Evolutionary conservation across 495 filamentous ascomycete species (phyloP), one percentile per base, ranked within the genome.

Genomic region (Patellaria atrata): DNA sequence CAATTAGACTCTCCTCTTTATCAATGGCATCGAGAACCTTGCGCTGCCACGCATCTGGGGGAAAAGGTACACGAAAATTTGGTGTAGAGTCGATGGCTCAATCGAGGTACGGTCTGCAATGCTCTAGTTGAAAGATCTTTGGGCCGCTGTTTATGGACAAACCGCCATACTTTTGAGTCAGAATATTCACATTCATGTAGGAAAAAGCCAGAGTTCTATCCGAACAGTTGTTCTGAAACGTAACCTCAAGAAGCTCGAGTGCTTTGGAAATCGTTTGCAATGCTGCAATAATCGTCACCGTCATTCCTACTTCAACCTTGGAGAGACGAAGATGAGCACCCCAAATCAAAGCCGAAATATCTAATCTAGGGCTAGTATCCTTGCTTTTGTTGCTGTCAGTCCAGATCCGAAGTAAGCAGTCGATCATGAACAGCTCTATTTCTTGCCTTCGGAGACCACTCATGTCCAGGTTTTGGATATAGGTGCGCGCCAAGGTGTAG

Each of bases 41-140:
- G 27, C 74, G 58, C 54, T 86, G 80, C 80, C 80, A 86, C 2
- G 59, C 64, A 58, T 86, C 80, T 3, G 80, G 80, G 7, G 74
- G 53, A 44, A 86, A 86, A 1, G 59, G 62, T 9, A 77, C 75
- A 26, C 80, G 68, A 13, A 60, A 34, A 54, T 86, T 80, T 2
- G 71, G 64, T 15, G 55, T 53, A 0, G 78, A 75, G 47, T 78
- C 78, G 37, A 83, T 72, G 38, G 63, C 69, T 10, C 80, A 65
- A 40, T 85, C 79, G 54, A 86, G 63, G 41, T 75, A 84, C 0
- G 73, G 79, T 0, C 80, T 80, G 40, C 70, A 78, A 51, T 77
- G 59, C 3, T 59, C 31, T 0, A 85, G 61, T 46, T 80, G 75
- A 35, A 83, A 80, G n/a, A 71, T 60, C 14, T 48, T 41, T 15